These are phyloP conservation scores for Pseudoneurospora amorphoporcata DNA, from an alignment of 495 filamentous ascomycete species.

Conservation along the genomic window DNA sequence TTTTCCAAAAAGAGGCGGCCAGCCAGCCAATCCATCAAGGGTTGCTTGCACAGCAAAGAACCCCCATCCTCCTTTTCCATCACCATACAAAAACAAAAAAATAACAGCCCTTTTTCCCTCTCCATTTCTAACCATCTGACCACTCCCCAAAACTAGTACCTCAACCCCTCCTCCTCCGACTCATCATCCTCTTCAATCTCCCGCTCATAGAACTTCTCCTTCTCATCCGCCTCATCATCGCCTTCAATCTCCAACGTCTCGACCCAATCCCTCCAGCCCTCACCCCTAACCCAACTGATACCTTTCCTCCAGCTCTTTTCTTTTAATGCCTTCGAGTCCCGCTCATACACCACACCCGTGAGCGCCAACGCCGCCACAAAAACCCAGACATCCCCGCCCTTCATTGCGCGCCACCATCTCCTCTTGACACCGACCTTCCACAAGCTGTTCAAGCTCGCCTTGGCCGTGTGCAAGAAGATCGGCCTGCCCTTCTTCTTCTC, in stretches of 20 bases:
- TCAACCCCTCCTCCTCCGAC: neutral
- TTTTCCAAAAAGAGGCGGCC: neutral
- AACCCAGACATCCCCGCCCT: constrained; percentile 71
- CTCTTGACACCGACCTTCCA: constrained; percentile 90
- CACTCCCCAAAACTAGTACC: neutral
- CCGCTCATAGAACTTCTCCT: constrained; percentile 1
- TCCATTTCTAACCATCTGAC: neutral
- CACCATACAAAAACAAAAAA: neutral
- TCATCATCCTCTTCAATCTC: constrained; percentile 3
- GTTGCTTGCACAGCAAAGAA: neutral
- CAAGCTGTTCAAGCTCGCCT: constrained; percentile 62
- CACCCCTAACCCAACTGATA: constrained; percentile 61
- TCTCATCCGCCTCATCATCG: constrained; percentile 21
- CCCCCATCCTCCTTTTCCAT: neutral
- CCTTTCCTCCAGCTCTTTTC: constrained; percentile 61
- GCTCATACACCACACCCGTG: constrained; percentile 70
- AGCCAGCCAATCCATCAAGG: neutral
- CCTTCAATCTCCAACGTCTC: constrained; percentile 23
- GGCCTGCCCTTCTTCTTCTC: constrained; percentile 48
- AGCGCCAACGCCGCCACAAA: constrained; percentile 68
- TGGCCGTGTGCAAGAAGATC: constrained; percentile 61
- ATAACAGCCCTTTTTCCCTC: neutral
- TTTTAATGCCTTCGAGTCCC: constrained; percentile 53
- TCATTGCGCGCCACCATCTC: constrained; percentile 69
- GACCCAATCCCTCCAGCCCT: constrained; percentile 39